phyloP scores from a whole-genome alignment of 148 eudicot species.

The Diospyros kaki region DNA sequence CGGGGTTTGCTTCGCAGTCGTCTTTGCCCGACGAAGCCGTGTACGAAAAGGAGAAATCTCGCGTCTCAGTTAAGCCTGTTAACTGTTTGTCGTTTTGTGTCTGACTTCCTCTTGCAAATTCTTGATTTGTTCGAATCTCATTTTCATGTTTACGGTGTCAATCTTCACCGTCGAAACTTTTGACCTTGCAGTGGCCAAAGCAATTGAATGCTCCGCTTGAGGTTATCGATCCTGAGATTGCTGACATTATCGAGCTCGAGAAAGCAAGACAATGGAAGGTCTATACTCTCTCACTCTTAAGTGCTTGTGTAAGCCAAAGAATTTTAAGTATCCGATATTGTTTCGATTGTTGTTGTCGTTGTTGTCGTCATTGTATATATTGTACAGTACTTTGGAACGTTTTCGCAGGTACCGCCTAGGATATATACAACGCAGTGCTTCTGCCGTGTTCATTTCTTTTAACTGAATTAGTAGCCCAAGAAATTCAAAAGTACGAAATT shows the following conservation, averaged over 20 bases:
- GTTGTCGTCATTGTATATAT: no score
- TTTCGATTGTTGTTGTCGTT: no score
- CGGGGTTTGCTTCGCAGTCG: conserved; percentile 35
- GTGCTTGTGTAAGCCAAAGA: no score
- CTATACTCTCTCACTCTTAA: conserved; percentile 4
- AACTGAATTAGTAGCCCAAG: neutral
- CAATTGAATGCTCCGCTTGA: conserved; percentile 90
- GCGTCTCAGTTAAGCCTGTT: conserved; percentile 57
- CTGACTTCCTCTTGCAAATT: conserved; percentile 12
- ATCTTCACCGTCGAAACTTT: neutral
- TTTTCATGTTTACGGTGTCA: neutral
- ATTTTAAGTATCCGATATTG: no score
- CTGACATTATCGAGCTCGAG: conserved; percentile 89
- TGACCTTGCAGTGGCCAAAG: conserved; percentile 79
- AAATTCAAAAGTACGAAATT: neutral
- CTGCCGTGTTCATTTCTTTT: neutral
- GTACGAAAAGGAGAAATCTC: conserved; percentile 55
- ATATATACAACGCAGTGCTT: neutral
- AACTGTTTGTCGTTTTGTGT: conserved; percentile 6
- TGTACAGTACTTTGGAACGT: no score
- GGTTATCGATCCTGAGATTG: conserved; percentile 89
- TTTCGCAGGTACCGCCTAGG: neutral
- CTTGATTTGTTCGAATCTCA: neutral
- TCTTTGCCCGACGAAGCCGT: conserved; percentile 77
- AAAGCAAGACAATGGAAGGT: conserved; percentile 99